Evolutionary conservation across 2,329 filamentous ascomycete species (phyloP).

Genomic region (Bipolaris bicolor): DNA sequence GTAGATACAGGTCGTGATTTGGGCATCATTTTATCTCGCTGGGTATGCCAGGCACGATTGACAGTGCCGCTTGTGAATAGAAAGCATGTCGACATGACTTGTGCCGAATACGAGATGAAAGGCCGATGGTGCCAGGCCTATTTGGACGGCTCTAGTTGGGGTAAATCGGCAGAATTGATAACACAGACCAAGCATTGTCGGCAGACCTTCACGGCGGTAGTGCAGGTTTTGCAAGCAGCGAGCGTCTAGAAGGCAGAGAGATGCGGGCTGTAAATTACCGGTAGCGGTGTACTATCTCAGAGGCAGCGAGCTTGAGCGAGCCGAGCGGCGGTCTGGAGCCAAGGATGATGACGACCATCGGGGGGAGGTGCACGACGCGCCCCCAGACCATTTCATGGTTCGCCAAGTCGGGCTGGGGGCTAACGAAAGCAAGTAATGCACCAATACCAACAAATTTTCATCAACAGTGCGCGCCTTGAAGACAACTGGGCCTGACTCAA

Average conservation of each 20-base stretch:
- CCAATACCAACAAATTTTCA: neutral
- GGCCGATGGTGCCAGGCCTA: conserved; percentile 33
- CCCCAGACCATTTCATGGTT: conserved; percentile 14
- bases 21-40: conserved; percentile 16
- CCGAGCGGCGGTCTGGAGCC: neutral
- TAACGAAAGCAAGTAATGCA: conserved; percentile 8
- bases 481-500: conserved; percentile 1
- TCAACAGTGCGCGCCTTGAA: conserved; percentile 1
- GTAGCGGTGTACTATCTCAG: neutral
- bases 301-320: neutral
- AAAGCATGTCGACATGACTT: conserved; percentile 7
- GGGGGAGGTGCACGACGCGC: conserved; percentile 3
- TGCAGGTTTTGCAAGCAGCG: neutral
- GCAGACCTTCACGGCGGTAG: neutral
- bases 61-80: conserved; percentile 5
- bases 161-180: conserved; percentile 5
- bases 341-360: conserved; percentile 13
- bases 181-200: conserved; percentile 8
- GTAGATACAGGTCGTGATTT: neutral
- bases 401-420: conserved; percentile 19
- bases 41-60: conserved; percentile 16
- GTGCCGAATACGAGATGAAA: conserved; percentile 8
- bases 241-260: neutral
- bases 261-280: neutral
- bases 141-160: conserved; percentile 23